Base-by-base conservation (phyloP, 495 filamentous ascomycete species). In the Xylaria castorea region DNA sequence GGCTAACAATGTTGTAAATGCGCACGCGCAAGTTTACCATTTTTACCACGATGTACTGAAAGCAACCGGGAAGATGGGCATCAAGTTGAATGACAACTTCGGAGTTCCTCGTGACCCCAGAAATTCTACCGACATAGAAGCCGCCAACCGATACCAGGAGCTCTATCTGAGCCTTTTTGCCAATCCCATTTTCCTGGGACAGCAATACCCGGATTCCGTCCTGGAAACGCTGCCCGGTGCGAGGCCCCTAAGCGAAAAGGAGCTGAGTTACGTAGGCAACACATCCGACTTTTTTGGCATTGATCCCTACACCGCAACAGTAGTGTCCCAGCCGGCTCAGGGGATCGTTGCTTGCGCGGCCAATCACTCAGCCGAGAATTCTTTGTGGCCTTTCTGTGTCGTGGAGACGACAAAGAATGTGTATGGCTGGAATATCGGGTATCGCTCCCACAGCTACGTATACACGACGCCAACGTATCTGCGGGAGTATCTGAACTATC, bases 1-100 rank as follows among this genome's bases (percentile, higher is more conserved):
- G n/a, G 64, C 57, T 1, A 63, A 68, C 25, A 85, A 75, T 70
- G 61, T 88, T 34, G 73, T 89, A 14, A 76, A 88, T 27, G 85
- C 85, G 1, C 87, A 89, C 63, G 87, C 84, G 0, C 75, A 81
- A 8, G 86, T 84, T 1, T 87, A 88, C 16, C 85, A 86, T 77
- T 81, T 85, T n/a, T 89, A 88, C 75, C 77, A 85, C 3, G 82
- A 85, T 8, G 86, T 87, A 30, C 87, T 87, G 71, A 85, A 87
- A 73, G 75, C 71, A 50, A 83, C 81, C n/a, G 87, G 87, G 27
- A 79, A 86, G 60, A 88, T 89, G 67, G 84, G 85, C 16, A 85
- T 89, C 58, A 87, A 86, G n/a, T 79, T 89, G 7, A 88, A 88
- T 63, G 86, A 87, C 86, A 79, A 89, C 78, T 89, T 87, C 84